Percentiles rank a stretch among this genome's conserved stretches.
phyloP scores from a whole-genome alignment of 2,329 filamentous ascomycete species.

The Lachnellula cervina region DNA sequence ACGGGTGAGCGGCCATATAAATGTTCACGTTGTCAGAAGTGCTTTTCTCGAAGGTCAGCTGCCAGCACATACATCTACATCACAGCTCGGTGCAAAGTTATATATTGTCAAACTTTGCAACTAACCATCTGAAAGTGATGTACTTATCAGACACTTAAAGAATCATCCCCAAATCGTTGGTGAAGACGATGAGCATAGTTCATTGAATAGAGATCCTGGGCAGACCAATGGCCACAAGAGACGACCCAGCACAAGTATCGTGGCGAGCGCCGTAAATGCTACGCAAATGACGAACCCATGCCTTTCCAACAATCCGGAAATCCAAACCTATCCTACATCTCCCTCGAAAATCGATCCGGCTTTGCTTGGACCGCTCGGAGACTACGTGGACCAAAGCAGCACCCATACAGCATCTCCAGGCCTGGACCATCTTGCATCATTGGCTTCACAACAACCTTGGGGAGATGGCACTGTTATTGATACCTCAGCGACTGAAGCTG shows the following conservation, averaged over 20 bases:
- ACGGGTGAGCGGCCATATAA: constrained; percentile 51
- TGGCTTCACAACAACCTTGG: constrained; percentile 21
- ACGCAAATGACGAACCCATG: neutral
- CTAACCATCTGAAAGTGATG: constrained; percentile 19
- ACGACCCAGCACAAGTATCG: constrained; percentile 3
- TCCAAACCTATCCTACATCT: constrained; percentile 5
- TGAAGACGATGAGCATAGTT: constrained; percentile 17
- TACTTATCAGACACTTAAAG: constrained; percentile 24
- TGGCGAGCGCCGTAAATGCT: neutral
- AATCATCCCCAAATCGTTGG: constrained; percentile 21
- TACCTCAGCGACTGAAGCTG: constrained; percentile 15
- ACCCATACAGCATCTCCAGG: constrained; percentile 19
- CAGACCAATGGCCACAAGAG: constrained; percentile 9
- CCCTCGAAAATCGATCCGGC: constrained; percentile 23
- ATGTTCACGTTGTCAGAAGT: constrained; percentile 48
- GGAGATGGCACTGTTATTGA: constrained; percentile 18
- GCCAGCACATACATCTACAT: constrained; percentile 33
- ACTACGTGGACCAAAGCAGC: constrained; percentile 9
- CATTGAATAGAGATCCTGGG: constrained; percentile 16
- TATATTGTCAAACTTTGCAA: neutral
- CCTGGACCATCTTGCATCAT: constrained; percentile 19
- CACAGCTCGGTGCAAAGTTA: constrained; percentile 11
- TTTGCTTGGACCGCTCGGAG: constrained; percentile 10
- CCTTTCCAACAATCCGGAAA: neutral
- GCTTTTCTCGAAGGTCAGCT: constrained; percentile 48